Evolutionary conservation across 1,284 basidiomycete species (phyloP).

Genomic region (Pholiota adiposa): DNA sequence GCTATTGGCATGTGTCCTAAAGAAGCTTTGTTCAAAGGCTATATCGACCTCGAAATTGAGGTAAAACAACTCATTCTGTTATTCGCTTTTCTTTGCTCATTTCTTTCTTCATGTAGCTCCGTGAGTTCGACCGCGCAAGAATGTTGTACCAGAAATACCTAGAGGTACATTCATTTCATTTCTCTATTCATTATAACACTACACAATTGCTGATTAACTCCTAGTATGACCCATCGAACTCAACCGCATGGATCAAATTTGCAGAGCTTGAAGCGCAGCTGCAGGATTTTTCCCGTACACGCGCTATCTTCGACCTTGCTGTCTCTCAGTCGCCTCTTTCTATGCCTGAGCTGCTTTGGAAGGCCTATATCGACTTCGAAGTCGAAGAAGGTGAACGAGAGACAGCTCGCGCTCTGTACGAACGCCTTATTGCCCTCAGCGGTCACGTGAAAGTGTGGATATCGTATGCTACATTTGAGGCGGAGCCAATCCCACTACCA

Average conservation of each 20-base stretch:
- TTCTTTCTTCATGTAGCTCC: constrained; percentile 50
- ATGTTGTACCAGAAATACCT: constrained; percentile 95
- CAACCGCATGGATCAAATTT: constrained; percentile 95
- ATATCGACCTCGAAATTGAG: constrained; percentile 92
- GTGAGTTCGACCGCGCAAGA: constrained; percentile 95
- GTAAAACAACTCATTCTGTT: constrained; percentile 40
- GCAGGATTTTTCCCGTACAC: constrained; percentile 90
- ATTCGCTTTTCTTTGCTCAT: background rate
- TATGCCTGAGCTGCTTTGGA: constrained; percentile 99
- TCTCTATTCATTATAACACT: constrained; percentile 6
- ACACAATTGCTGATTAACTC: constrained; percentile 2
- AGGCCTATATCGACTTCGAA: constrained; percentile 97
- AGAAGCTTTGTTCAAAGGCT: constrained; percentile 91
- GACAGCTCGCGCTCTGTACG: constrained; percentile 85
- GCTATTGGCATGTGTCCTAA: constrained; percentile 97
- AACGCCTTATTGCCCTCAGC: constrained; percentile 85
- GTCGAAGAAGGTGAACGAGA: constrained; percentile 94
- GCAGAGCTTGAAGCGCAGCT: constrained; percentile 94
- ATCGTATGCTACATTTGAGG: constrained; percentile 80
- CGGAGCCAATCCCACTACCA: constrained; percentile 66
- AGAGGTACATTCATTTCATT: constrained; percentile 55
- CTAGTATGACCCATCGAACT: constrained; percentile 88
- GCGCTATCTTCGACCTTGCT: constrained; percentile 96
- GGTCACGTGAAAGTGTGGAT: constrained; percentile 96
- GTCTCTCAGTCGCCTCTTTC: constrained; percentile 90